Conservation (phyloP, 768 basidiomycete species). For the Cyathus striatus region DNA sequence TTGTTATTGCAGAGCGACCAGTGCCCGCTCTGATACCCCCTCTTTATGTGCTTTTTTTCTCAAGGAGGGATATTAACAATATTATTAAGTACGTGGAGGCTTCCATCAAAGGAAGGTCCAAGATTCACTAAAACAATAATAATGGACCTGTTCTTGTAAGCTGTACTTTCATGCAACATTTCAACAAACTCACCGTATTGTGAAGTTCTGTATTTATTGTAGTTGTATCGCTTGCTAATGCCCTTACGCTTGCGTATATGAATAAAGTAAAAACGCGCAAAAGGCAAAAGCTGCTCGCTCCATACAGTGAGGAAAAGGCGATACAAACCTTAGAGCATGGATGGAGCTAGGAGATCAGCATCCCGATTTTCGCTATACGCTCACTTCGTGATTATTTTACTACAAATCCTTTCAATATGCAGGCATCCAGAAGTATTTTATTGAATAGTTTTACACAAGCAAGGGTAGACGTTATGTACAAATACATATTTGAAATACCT, state of each 20-base stretch:
- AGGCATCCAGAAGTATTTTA: neutral
- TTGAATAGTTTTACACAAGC: no score
- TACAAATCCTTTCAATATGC: neutral
- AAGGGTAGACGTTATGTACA: no score
- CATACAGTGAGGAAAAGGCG: slow-evolving; percentile 21
- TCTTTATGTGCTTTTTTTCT: neutral
- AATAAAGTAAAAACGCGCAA: slow-evolving; percentile 19
- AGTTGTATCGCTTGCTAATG: slow-evolving; percentile 17
- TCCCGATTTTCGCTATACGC: slow-evolving; percentile 28
- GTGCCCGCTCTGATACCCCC: slow-evolving; percentile 16
- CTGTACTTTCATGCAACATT: neutral
- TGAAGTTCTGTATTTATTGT: slow-evolving; percentile 19
- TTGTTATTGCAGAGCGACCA: slow-evolving; percentile 28
- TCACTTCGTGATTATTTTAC: slow-evolving; percentile 5
- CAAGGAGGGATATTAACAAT: slow-evolving; percentile 34
- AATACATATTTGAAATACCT: no score
- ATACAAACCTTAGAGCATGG: slow-evolving; percentile 22
- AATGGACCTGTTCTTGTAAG: slow-evolving; percentile 30
- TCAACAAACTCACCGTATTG: neutral
- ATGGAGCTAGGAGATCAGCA: slow-evolving; percentile 28
- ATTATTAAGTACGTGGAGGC: slow-evolving; percentile 35
- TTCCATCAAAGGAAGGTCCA: slow-evolving; percentile 32
- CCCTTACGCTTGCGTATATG: slow-evolving; percentile 17
- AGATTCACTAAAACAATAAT: slow-evolving; percentile 29
- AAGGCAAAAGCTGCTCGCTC: slow-evolving; percentile 21